Evolutionary conservation across 2,329 filamentous ascomycete genomes (phyloP).

Genomic region (Scedosporium boydii): DNA sequence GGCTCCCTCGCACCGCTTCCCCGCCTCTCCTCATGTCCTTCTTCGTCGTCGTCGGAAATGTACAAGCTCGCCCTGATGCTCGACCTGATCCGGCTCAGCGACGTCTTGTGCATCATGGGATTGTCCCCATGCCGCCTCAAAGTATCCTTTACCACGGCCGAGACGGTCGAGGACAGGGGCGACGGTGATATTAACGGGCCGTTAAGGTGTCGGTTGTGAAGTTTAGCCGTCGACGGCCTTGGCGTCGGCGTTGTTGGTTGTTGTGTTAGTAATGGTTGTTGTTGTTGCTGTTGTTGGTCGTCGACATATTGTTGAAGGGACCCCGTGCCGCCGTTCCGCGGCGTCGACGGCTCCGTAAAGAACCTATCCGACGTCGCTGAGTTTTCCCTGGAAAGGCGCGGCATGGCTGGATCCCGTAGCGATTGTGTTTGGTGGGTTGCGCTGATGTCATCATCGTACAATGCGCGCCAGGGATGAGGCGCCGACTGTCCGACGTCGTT

Average conservation of each 20-base stretch:
- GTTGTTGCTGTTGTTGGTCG: conserved; percentile 5
- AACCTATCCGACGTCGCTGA: conserved; percentile 15
- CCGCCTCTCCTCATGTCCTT: not conserved
- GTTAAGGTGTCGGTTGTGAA: conserved; percentile 28
- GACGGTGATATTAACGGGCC: conserved; percentile 49
- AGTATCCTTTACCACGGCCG: conserved; percentile 46
- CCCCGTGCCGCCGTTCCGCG: conserved; percentile 10
- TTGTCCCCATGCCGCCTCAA: conserved; percentile 32
- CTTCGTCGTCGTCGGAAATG: conserved; percentile 32
- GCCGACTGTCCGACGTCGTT: conserved; percentile 1
- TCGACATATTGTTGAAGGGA: conserved; percentile 10
- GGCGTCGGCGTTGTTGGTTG: not conserved
- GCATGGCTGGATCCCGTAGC: not conserved
- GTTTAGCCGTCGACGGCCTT: conserved; percentile 12
- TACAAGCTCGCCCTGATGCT: conserved; percentile 46
- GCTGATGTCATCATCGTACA: conserved; percentile 18
- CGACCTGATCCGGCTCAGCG: conserved; percentile 36
- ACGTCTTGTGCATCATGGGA: conserved; percentile 29
- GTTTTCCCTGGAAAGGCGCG: not conserved
- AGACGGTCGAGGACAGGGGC: conserved; percentile 49
- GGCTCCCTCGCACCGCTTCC: not conserved
- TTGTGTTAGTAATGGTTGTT: conserved; percentile 15
- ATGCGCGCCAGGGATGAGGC: conserved; percentile 24
- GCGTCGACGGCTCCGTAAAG: conserved; percentile 10
- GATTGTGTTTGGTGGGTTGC: conserved; percentile 13